Evolutionary conservation across 768 basidiomycete genomes (phyloP).

Genomic region (Leucosporidium yakuticum): DNA sequence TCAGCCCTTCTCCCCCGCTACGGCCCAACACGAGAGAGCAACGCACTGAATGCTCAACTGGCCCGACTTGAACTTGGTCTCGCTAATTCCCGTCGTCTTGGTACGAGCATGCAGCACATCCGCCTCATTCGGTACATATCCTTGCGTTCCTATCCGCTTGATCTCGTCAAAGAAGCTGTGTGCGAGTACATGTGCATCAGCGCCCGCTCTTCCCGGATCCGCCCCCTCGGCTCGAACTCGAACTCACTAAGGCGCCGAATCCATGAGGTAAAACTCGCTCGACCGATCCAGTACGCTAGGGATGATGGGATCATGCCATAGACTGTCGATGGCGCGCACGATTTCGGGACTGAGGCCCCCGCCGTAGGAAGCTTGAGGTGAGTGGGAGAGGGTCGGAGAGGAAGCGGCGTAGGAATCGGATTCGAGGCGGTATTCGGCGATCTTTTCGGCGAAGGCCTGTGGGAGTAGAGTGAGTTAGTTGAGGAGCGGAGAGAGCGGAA

Average conservation of each 20-base stretch:
- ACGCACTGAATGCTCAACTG: conserved; percentile 49
- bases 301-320: conserved; percentile 52
- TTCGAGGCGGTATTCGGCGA: conserved; percentile 48
- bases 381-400: conserved; percentile 4
- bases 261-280: conserved; percentile 85
- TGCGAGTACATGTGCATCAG: background rate
- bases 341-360: conserved; percentile 43
- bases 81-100: conserved; percentile 84
- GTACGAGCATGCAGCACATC: conserved; percentile 83
- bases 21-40: background rate
- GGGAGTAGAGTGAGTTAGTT: background rate
- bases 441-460: conserved; percentile 46
- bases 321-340: conserved; percentile 45
- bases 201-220: background rate
- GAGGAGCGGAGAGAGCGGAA: background rate
- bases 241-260: conserved; percentile 80
- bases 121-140: conserved; percentile 77
- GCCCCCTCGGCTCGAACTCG: background rate
- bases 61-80: conserved; percentile 61
- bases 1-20: background rate
- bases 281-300: conserved; percentile 47
- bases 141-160: conserved; percentile 68
- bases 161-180: conserved; percentile 78
- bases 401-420: conserved; percentile 29
- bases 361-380: conserved; percentile 5